A percentile compares a stretch with the other conserved stretches of the same genome.
Evolutionary conservation across 495 filamentous ascomycete genomes (phyloP).

Genomic region (Penicilliopsis zonata): DNA sequence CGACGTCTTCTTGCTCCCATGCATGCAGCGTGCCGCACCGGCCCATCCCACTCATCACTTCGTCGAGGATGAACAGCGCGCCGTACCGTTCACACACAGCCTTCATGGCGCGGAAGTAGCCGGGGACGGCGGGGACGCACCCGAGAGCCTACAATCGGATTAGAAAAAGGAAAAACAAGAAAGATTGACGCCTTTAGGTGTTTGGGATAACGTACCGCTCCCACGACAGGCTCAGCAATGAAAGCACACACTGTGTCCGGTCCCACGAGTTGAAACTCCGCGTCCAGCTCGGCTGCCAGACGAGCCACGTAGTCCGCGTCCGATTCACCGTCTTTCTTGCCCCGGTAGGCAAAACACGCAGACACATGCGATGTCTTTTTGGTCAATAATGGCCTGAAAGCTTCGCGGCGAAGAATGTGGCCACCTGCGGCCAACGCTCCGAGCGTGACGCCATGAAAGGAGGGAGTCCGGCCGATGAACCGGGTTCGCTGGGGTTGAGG

Average conservation of each 20-base stretch:
- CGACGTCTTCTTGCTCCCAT: slow-evolving; percentile 51
- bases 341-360: slow-evolving; percentile 56
- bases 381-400: slow-evolving; percentile 54
- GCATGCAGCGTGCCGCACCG: slow-evolving; percentile 54
- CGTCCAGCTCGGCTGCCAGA: slow-evolving; percentile 56
- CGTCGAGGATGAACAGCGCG: slow-evolving; percentile 59
- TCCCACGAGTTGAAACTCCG: slow-evolving; percentile 60
- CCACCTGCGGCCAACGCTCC: slow-evolving; percentile 53
- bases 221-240: slow-evolving; percentile 60
- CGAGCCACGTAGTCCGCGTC: slow-evolving; percentile 42
- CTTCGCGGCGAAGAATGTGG: slow-evolving; percentile 47
- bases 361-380: slow-evolving; percentile 51
- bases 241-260: slow-evolving; percentile 66
- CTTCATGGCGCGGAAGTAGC: slow-evolving; percentile 54
- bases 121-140: slow-evolving; percentile 48
- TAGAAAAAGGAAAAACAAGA: background rate
- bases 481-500: slow-evolving; percentile 36
- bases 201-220: slow-evolving; percentile 29
- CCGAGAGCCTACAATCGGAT: slow-evolving; percentile 31
- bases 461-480: slow-evolving; percentile 56
- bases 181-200: too few species aligned
- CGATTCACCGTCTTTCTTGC: slow-evolving; percentile 33
- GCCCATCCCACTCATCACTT: slow-evolving; percentile 74
- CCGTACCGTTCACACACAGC: slow-evolving; percentile 52
- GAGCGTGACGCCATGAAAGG: slow-evolving; percentile 69